These are phyloP conservation scores for Rhipidocladum racemiflorum DNA, from an alignment of 176 grass and related monocot species.

Conservation along the genomic window DNA sequence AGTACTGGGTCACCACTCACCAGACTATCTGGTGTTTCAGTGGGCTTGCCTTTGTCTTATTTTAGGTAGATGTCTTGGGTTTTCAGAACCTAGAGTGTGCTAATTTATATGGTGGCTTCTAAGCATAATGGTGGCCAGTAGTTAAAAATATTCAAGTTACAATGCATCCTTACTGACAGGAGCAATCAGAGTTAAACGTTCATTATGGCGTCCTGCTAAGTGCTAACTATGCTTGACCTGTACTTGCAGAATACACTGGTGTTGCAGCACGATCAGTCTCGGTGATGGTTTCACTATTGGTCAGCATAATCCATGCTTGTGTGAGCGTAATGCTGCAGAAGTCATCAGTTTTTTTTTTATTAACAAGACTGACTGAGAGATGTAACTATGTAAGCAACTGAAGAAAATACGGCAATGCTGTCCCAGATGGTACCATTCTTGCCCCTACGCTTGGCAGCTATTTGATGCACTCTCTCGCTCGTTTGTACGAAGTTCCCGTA, in stretches of 20 bases:
- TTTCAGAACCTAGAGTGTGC: background rate
- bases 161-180: background rate
- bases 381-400: background rate
- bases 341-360: background rate
- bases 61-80: background rate
- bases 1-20: background rate
- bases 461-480: background rate
- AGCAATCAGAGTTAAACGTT: background rate
- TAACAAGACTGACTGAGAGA: background rate
- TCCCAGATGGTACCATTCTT: background rate
- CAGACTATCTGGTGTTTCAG: background rate
- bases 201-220: background rate
- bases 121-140: background rate
- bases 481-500: background rate
- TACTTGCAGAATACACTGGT: constrained; percentile 29
- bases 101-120: background rate
- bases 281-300: background rate
- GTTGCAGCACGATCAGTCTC: background rate
- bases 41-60: background rate
- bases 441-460: background rate
- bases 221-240: constrained; percentile 4
- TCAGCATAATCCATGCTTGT: background rate
- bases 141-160: background rate
- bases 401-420: background rate
- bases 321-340: background rate